Base-by-base conservation (phyloP, 2,329 filamentous ascomycete species). In the Phoma herbarum region DNA sequence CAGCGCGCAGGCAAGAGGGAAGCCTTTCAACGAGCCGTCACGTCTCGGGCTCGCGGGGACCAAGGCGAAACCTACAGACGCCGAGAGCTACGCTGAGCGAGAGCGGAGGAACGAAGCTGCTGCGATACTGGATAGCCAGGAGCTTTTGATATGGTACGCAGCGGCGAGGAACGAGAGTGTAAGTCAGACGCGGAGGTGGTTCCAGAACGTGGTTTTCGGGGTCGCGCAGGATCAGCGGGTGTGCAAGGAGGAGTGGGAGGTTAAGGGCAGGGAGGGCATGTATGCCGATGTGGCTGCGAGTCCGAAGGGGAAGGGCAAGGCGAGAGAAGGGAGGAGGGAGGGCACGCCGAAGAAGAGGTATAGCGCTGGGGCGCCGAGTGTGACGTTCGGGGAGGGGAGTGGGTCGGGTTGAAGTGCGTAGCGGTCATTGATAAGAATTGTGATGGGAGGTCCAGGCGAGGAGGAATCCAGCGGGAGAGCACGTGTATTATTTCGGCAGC, bases 81-180 rank as follows among this genome's bases (percentile, higher is more conserved):
- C 22, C n/a, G 73, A 77, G 45, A 59, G 58, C 22, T 77, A 69
- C 52, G 72, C 75, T 33, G 39, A 55, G 31, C 65, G 71, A 4
- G 67, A 76, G 57, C 41, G 47, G 10, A 61, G 76, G 2, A 61
- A 72, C 20, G 62, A 73, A 39, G 77, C 77, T 0, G 74, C 69
- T 0, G 48, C 59, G 16, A 72, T 78, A 31, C 56, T 79, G 1
- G 73, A 73, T 41, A 76, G 66, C 45, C 63, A 63, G 10, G 78
- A 79, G 61, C 61, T 78, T 72, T 48, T 79, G 33, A 68, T 77
- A 11, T 77, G 77, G 75, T 70, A 68, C 43, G 62, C 68, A 29
- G 61, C 53, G 8, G 66, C 58, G 25, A 46, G 74, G 47, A 68
- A 76, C 28, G 77, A 79, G 70, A 77, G 75, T 61, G 60, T 72